Evolutionary conservation across 345 rosid genomes (phyloP).

Genomic region (Brassica juncea): DNA sequence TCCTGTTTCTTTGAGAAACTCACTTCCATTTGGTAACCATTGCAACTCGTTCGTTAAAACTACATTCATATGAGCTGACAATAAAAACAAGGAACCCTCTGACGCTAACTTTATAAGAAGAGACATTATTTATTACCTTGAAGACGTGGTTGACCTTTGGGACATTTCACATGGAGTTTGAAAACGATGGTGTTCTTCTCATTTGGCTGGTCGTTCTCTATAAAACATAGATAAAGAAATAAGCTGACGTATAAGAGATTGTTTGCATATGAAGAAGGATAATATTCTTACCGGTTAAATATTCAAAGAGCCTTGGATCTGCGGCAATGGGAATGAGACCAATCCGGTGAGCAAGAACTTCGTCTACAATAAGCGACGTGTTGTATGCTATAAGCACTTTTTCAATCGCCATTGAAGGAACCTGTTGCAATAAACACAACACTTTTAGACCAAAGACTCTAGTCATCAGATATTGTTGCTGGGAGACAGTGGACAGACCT

Average conservation of each 20-base stretch:
- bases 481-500: slow-evolving; percentile 49
- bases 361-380: slow-evolving; percentile 84
- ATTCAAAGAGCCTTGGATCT: slow-evolving; percentile 88
- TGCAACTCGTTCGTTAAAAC: slow-evolving; percentile 67
- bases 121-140: slow-evolving; percentile 58
- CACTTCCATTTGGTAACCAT: slow-evolving; percentile 92
- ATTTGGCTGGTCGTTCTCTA: slow-evolving; percentile 75
- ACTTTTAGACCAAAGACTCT: neutral
- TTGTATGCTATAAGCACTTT: slow-evolving; percentile 86
- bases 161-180: slow-evolving; percentile 77
- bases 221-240: slow-evolving; percentile 7
- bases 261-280: neutral
- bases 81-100: neutral
- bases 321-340: slow-evolving; percentile 83
- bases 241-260: slow-evolving; percentile 8
- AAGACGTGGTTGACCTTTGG: slow-evolving; percentile 47
- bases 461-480: neutral
- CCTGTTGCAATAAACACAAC: slow-evolving; percentile 46
- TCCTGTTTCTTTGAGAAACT: slow-evolving; percentile 59
- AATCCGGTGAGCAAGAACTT: slow-evolving; percentile 91
- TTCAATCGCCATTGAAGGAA: slow-evolving; percentile 97
- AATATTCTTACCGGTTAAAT: slow-evolving; percentile 66
- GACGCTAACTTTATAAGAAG: slow-evolving; percentile 7
- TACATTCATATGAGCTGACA: slow-evolving; percentile 50
- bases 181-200: slow-evolving; percentile 94